Base-by-base conservation (phyloP, 2,329 filamentous ascomycete genomes). In the Fusarium xylarioides region DNA sequence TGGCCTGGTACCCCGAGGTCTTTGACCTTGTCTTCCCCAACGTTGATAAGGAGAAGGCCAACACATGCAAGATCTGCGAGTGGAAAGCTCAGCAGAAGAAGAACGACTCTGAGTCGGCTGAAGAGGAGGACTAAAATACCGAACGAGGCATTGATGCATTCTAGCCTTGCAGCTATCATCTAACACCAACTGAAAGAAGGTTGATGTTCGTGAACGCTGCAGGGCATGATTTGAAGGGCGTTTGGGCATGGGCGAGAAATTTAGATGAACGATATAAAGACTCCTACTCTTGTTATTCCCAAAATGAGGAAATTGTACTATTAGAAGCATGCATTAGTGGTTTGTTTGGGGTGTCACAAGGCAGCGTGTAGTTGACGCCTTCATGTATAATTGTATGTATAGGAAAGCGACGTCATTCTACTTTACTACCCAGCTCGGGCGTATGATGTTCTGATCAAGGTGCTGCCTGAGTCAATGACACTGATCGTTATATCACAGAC, bases 1-100 rank as follows among this genome's bases (percentile, higher is more conserved):
- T 95, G 23, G 91, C 89, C 79, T 99, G 96, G 96, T 99, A 98
- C 85, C 89, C 89, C 11, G 95, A 99, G 75, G 94, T 99, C 56
- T 98, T 98, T 81, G 89, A 95, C 71, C 87, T 97, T 69, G 91
- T 98, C 76, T 99, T 99, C 86, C 91, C 93, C 42, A 86, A 92
- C 73, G 83, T 98, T 23, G 93, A 98, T 83, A 87, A 85, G 69
- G 88, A 92, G 46, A 84, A 89, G 68, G 94, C 92, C 70, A 96
- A 93, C 82, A 89, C 87, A 73, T 96, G 94, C 90, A 91, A 92
- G 79, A 83, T 86, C 52, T 84, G 83, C 78, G 86, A 88, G 75
- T 84, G 82, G 83, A 87, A 90, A 74, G 86, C 88, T 77, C 79
- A 84, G 74, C 81, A 82, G 70, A 79, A 83, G 50, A 80, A 82